phyloP scores from a whole-genome alignment of 495 filamentous ascomycete genomes.

The Aspergillus asperescens region DNA sequence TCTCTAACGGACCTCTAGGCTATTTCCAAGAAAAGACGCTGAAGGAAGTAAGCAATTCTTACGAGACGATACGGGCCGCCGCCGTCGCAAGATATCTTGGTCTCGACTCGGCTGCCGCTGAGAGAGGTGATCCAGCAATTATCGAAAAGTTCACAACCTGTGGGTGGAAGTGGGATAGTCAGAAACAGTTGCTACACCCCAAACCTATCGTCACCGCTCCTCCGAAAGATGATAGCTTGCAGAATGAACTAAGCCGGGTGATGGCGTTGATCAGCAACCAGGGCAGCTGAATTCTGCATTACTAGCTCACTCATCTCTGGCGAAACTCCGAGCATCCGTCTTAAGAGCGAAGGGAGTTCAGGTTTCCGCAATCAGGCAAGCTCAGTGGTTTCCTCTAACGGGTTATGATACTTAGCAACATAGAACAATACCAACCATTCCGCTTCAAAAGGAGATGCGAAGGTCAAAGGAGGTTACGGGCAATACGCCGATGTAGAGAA shows the following conservation, averaged over 20 bases:
- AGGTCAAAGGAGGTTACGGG: not conserved
- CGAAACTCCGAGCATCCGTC: not conserved
- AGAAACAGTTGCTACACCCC: conserved; percentile 35
- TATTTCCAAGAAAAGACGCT: conserved; percentile 47
- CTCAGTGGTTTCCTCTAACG: conserved; percentile 10
- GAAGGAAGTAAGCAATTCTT: conserved; percentile 43
- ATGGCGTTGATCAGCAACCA: conserved; percentile 34
- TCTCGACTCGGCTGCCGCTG: conserved; percentile 31
- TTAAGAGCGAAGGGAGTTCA: not conserved
- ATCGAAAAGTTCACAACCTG: conserved; percentile 37
- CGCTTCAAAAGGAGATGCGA: not conserved
- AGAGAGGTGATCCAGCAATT: conserved; percentile 26
- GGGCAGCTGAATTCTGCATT: conserved; percentile 11
- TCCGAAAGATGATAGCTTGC: conserved; percentile 19
- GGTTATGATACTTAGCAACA: conserved; percentile 10
- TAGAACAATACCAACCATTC: conserved; percentile 6
- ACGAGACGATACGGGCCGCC: conserved; percentile 44
- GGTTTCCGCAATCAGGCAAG: not conserved
- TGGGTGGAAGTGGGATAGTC: conserved; percentile 46
- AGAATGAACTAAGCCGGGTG: conserved; percentile 28
- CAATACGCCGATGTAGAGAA: conserved; percentile 22
- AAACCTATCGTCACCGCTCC: conserved; percentile 28
- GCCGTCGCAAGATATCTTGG: conserved; percentile 44
- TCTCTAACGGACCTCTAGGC: conserved; percentile 38
- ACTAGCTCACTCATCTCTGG: not conserved